Conservation (phyloP, 352 stramenopile species). For the Phytopythium mirpurense region DNA sequence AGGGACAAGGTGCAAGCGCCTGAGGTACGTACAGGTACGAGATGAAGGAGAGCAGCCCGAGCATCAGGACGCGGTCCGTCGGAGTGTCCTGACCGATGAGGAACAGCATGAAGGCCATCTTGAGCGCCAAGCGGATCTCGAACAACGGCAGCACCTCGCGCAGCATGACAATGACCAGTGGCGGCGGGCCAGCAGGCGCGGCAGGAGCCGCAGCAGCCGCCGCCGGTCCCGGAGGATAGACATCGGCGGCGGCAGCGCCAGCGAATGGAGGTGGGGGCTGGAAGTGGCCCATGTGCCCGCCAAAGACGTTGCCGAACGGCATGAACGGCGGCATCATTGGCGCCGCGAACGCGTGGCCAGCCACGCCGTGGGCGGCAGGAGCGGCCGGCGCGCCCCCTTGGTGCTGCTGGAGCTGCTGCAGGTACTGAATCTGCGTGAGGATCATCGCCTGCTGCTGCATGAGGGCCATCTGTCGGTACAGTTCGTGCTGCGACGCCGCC, state of each 20-base stretch:
- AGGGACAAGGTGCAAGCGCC: background rate
- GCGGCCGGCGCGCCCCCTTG: constrained; percentile 5
- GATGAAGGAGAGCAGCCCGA: constrained; percentile 64
- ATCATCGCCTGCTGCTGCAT: constrained; percentile 80
- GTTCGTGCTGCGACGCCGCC: constrained; percentile 28
- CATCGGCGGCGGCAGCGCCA: constrained; percentile 3
- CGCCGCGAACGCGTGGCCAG: constrained; percentile 10
- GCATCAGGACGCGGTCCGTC: constrained; percentile 65
- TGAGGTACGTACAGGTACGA: constrained; percentile 53
- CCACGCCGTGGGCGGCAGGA: background rate
- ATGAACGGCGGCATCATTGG: constrained; percentile 12
- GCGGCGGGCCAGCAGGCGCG: constrained; percentile 11
- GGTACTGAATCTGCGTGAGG: constrained; percentile 76
- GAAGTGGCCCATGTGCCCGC: constrained; percentile 20
- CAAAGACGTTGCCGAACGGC: constrained; percentile 29
- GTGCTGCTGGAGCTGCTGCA: constrained; percentile 62
- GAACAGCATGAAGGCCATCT: constrained; percentile 88
- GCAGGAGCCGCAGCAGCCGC: constrained; percentile 10
- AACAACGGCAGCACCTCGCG: constrained; percentile 58
- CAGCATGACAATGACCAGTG: constrained; percentile 37
- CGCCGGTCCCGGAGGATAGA: constrained; percentile 7
- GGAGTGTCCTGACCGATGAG: constrained; percentile 85
- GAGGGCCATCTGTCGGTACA: constrained; percentile 56
- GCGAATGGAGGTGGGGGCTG: constrained; percentile 1
- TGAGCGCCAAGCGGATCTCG: constrained; percentile 71